A percentile compares a stretch with the other conserved stretches of the same genome.
Conservation (phyloP, 176 grass and related monocot species). For the Pontederia crassipes region DNA sequence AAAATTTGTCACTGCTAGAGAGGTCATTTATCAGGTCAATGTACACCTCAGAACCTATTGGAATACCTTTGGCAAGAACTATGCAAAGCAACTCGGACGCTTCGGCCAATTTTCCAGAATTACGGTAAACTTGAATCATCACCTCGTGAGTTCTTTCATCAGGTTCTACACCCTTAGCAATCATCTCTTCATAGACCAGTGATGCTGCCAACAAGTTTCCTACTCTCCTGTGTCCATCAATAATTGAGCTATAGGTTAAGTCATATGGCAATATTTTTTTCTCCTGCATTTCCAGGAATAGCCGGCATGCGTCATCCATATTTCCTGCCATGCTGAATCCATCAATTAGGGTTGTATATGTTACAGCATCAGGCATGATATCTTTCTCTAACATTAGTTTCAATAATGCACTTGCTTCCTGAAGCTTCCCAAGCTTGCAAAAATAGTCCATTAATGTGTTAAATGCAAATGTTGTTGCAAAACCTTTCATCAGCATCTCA, state of each 20-base stretch:
- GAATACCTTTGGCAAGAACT: conserved; percentile 25
- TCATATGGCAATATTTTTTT: conserved; percentile 21
- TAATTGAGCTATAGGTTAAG: conserved; percentile 21
- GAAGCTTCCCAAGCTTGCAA: conserved; percentile 47
- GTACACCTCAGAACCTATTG: conserved; percentile 19
- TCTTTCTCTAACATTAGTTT: conserved; percentile 37
- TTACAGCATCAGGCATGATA: conserved; percentile 25
- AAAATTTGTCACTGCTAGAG: conserved; percentile 24
- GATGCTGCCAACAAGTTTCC: conserved; percentile 9
- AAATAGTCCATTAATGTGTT: conserved; percentile 47
- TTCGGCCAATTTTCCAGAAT: conserved; percentile 25
- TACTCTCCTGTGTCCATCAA: background rate
- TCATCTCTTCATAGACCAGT: conserved; percentile 18
- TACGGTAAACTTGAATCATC: conserved; percentile 26
- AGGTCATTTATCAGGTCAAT: conserved; percentile 28
- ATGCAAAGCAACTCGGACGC: conserved; percentile 30
- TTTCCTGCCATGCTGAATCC: conserved; percentile 30
- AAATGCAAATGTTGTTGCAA: conserved; percentile 28
- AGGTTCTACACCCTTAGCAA: conserved; percentile 25
- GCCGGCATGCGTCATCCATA: conserved; percentile 23
- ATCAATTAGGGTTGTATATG: conserved; percentile 29
- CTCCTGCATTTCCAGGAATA: conserved; percentile 43
- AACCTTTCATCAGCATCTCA: conserved; percentile 28
- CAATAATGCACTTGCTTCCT: conserved; percentile 42
- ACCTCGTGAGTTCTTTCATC: conserved; percentile 24